Evolutionary conservation across 208 protist genomes (phyloP).

Genomic region (Leishmania gerbilli): DNA sequence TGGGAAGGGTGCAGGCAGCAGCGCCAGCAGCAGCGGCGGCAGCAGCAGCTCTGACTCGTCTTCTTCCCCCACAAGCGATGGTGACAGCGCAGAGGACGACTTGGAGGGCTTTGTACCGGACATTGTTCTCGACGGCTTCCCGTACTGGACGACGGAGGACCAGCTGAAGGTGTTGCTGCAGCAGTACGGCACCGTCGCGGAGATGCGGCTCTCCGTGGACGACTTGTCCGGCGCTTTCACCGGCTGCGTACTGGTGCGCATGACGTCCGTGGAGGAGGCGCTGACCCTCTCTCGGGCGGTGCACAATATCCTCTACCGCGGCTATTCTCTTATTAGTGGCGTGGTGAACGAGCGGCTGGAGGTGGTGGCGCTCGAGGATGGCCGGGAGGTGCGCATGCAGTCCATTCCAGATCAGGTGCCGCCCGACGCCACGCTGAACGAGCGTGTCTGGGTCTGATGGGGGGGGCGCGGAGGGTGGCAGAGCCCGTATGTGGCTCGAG

Average conservation of each 20-base stretch:
- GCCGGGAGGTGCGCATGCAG: conserved; percentile 41
- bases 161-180: conserved; percentile 72
- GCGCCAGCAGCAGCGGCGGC: conserved; percentile 17
- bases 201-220: conserved; percentile 67
- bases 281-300: conserved; percentile 57
- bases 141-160: conserved; percentile 81
- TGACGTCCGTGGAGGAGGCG: conserved; percentile 71
- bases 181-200: conserved; percentile 60
- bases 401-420: conserved; percentile 19
- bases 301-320: conserved; percentile 53
- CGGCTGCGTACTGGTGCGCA: conserved; percentile 73
- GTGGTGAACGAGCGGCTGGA: conserved; percentile 74
- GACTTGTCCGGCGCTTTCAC: conserved; percentile 81
- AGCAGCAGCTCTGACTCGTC: conserved; percentile 20
- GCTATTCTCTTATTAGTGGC: conserved; percentile 50
- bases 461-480: not conserved
- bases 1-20: not conserved
- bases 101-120: conserved; percentile 67
- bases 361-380: conserved; percentile 65
- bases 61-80: conserved; percentile 14
- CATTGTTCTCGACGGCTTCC: conserved; percentile 78
- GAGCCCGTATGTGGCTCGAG: not conserved
- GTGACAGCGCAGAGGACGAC: conserved; percentile 25
- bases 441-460: conserved; percentile 71
- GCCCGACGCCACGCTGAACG: conserved; percentile 58